Evolutionary conservation across 331 rosid species (phyloP), one percentile per base, ranked within the genome.

Genomic region (Quercus lobata): DNA sequence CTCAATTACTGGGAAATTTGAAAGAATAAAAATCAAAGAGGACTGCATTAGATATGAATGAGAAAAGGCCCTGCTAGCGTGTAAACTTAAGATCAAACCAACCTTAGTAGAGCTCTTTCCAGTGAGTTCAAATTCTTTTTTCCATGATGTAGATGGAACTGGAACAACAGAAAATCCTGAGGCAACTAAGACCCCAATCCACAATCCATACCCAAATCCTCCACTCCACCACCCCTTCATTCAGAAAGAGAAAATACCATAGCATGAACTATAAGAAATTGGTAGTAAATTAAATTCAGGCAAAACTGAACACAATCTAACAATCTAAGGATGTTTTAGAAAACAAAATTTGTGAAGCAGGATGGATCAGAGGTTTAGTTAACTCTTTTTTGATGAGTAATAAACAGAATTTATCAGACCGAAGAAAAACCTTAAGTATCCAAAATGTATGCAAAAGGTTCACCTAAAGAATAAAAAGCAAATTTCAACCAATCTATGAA

Each of bases 141-240:
- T 94, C 98, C 98, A 94, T 19, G 84, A 49, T 71, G 61, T 14
- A 65, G 97, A 91, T 76, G 97, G 84, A 71, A 94, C 95, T 41
- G 98, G 98, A 86, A 91, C 86, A 85, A 94, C 98, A 54, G 97
- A 88, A 84, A 88, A 94, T 6, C 97, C 97, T 14, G 93, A 83
- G 29, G 95, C 87, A 80, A 94, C 97, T 82, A 94, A 86, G 88
- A 91, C 78, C 57, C 97, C 98, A 76, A 94, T 94, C 98, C 98
- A 94, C 57, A 92, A 86, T 69, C 98, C 98, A 78, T 92, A 94
- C 16, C 95, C 98, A 79, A 94, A 94, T 41, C 97, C 98, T 85
- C 97, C 98, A 81, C 97, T 85, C 97, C 97, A 94, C 97, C 98
- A 94, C 61, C 97, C 97, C 98, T 94, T 74, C 56, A 86, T 49